phyloP scores from a whole-genome alignment of 441 rosid species.

The Syzygium malaccense region DNA sequence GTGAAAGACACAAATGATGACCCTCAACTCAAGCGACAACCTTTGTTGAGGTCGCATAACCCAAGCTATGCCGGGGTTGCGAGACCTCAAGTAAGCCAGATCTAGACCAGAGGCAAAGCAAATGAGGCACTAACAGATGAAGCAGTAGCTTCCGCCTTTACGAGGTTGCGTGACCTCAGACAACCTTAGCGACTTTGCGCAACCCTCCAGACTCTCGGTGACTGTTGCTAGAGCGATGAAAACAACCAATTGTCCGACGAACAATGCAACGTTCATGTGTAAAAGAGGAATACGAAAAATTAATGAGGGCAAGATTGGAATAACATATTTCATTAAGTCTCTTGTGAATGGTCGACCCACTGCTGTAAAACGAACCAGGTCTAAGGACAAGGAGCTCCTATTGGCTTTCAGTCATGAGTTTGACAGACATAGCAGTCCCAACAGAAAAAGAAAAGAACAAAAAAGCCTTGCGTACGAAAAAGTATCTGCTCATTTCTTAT shows the following conservation, averaged over 20 bases:
- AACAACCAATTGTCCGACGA: not conserved
- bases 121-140: not conserved
- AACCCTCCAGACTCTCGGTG: too few relatives aligned
- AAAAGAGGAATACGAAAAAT: not conserved
- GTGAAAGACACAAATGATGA: not conserved
- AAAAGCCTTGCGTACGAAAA: not conserved
- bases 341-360: not conserved
- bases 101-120: not conserved
- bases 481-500: not conserved
- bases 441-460: not conserved
- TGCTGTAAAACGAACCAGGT: not conserved
- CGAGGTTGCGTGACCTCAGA: fast-evolving
- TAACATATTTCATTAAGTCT: not conserved
- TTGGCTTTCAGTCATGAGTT: not conserved
- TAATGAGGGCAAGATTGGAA: not conserved
- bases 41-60: not conserved
- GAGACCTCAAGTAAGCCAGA: too few relatives aligned
- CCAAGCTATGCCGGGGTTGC: not conserved
- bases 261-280: not conserved
- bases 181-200: fast-evolving
- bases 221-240: not conserved
- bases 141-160: not conserved
- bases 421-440: not conserved
- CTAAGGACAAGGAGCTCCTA: not conserved
- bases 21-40: fast-evolving